Evolutionary conservation across 805 yeast genomes (phyloP).

Genomic region (Zygosaccharomyces bailii): DNA sequence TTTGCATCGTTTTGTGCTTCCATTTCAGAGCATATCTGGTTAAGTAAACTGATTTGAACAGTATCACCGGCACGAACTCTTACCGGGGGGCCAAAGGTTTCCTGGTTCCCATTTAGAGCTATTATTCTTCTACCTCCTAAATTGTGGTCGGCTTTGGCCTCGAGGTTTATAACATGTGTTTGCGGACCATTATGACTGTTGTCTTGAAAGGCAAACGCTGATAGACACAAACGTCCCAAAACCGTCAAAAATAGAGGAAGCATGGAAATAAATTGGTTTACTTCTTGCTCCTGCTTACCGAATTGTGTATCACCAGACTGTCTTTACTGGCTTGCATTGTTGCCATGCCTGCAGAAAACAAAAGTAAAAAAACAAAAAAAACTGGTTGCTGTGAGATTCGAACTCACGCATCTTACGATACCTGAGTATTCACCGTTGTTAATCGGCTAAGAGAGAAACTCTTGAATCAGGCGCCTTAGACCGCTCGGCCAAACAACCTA

Average conservation of each 20-base stretch:
- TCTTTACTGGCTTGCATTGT: background rate
- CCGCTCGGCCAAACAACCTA: constrained; percentile 34
- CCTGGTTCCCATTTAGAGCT: constrained; percentile 21
- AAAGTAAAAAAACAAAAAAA: constrained; percentile 10
- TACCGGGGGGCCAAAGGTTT: constrained; percentile 27
- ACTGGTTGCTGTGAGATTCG: constrained; percentile 34
- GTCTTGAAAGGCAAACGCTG: background rate
- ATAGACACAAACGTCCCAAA: background rate
- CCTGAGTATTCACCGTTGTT: constrained; percentile 26
- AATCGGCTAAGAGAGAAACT: constrained; percentile 22
- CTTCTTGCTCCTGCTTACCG: background rate
- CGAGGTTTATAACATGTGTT: constrained; percentile 16
- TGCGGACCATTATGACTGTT: background rate
- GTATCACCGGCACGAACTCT: constrained; percentile 24
- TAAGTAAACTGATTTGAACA: constrained; percentile 21
- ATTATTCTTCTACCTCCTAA: constrained; percentile 21
- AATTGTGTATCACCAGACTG: background rate
- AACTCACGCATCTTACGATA: constrained; percentile 34
- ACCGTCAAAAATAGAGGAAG: background rate
- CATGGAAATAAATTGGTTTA: background rate
- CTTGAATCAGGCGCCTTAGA: constrained; percentile 35
- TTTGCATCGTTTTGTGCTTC: constrained; percentile 30
- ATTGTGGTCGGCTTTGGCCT: constrained; percentile 15
- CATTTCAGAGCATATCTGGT: constrained; percentile 20
- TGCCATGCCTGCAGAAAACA: background rate